Evolutionary conservation across 176 grass and related monocot species (phyloP).

Genomic region (Olyra latifolia): DNA sequence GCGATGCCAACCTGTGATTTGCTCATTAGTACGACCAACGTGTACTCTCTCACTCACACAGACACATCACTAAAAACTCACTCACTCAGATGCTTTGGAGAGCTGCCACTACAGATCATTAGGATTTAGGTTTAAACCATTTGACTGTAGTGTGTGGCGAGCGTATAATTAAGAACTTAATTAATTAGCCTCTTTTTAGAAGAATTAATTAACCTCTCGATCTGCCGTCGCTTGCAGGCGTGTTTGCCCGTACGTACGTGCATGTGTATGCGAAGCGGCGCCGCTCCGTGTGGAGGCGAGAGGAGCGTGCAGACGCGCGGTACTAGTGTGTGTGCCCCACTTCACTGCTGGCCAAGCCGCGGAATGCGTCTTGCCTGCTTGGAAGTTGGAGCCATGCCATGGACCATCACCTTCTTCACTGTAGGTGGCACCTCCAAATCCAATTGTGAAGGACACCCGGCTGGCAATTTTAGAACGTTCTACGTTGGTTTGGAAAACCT

Average conservation of each 20-base stretch:
- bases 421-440: background rate
- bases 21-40: constrained; percentile 1
- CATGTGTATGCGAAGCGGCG: background rate
- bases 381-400: background rate
- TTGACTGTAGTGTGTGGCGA: background rate
- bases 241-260: constrained; percentile 1
- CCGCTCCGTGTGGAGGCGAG: background rate
- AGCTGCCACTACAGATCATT: background rate
- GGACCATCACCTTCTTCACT: background rate
- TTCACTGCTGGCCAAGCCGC: background rate
- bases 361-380: background rate
- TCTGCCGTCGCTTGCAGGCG: background rate
- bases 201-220: background rate
- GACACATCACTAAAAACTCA: too few species aligned
- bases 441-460: background rate
- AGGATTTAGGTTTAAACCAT: background rate
- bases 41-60: background rate
- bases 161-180: background rate
- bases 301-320: too few species aligned
- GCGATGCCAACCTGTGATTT: constrained; percentile 29
- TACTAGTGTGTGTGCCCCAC: background rate
- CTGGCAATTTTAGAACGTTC: background rate
- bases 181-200: background rate
- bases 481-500: background rate
- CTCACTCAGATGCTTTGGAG: background rate